These are phyloP conservation scores for Nymphaea thermarum DNA, from an alignment of 164 flowering plant species.

Conservation along the genomic window DNA sequence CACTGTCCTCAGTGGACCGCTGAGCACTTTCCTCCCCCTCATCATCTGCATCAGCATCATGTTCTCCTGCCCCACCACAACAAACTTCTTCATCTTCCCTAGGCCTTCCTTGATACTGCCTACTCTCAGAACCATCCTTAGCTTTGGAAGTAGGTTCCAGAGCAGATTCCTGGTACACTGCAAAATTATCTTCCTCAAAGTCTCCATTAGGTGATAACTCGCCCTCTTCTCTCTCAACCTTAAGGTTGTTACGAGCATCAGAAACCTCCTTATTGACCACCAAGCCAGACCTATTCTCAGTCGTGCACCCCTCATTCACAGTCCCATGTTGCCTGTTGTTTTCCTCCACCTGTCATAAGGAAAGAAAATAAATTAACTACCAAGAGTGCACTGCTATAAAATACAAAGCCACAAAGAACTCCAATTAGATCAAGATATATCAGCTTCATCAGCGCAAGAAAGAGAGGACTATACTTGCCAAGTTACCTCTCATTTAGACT, in stretches of 20 bases:
- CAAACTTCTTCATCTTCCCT: slow-evolving; percentile 25
- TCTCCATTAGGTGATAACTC: slow-evolving; percentile 83
- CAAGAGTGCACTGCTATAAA: background rate
- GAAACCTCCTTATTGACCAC: slow-evolving; percentile 6
- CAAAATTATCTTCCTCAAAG: slow-evolving; percentile 69
- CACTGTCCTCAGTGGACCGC: slow-evolving; percentile 73
- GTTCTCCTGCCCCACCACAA: slow-evolving; percentile 37
- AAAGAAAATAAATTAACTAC: background rate
- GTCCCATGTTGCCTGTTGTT: slow-evolving; percentile 15
- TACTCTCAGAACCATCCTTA: slow-evolving; percentile 28
- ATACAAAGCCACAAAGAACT: no score
- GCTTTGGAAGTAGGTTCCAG: slow-evolving; percentile 22
- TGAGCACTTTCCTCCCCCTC: slow-evolving; percentile 82
- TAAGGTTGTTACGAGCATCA: slow-evolving; percentile 24
- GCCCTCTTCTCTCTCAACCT: slow-evolving; percentile 87
- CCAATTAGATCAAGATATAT: background rate
- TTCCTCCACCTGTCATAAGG: slow-evolving; percentile 12
- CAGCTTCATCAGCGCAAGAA: background rate
- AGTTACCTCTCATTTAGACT: no score
- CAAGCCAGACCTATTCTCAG: slow-evolving; percentile 13
- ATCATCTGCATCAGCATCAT: slow-evolving; percentile 70
- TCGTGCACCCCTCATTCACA: slow-evolving; percentile 23
- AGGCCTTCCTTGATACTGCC: slow-evolving; percentile 27
- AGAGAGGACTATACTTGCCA: no score
- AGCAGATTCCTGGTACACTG: slow-evolving; percentile 33